phyloP scores from a whole-genome alignment of 192 early-diverging fungal genomes.

The Chytriomyces confervae region DNA sequence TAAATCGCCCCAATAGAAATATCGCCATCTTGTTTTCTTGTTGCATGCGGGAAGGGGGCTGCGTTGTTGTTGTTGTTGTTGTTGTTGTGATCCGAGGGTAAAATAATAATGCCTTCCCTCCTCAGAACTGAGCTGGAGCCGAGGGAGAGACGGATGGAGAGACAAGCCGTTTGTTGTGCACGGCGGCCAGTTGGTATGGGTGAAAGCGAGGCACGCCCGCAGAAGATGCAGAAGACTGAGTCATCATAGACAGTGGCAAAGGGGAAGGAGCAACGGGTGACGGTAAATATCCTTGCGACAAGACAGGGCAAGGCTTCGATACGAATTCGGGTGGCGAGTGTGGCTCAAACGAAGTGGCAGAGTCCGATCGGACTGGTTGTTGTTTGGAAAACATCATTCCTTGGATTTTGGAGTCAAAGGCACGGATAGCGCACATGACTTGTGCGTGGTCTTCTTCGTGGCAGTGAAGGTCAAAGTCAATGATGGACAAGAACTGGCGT shows the following conservation, averaged over 20 bases:
- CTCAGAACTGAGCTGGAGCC: not conserved
- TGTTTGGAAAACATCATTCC: not conserved
- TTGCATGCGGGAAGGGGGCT: not conserved
- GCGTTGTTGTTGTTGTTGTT: not conserved
- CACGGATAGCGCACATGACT: not conserved
- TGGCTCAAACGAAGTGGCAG: not conserved
- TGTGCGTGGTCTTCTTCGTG: not conserved
- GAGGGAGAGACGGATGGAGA: not conserved
- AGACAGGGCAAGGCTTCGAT: not conserved
- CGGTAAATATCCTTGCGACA: not conserved
- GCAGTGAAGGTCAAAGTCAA: slow-evolving; percentile 17
- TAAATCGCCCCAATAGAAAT: too few relatives aligned
- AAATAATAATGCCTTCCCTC: not conserved
- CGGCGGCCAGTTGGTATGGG: not conserved
- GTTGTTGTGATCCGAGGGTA: not conserved
- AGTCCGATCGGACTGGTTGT: not conserved
- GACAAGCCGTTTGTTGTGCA: not conserved
- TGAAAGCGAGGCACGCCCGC: not conserved
- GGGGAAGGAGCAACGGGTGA: not conserved
- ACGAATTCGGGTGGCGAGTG: not conserved
- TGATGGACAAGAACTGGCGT: slow-evolving; percentile 15
- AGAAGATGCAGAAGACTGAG: not conserved
- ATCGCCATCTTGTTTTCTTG: not conserved
- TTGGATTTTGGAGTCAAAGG: not conserved
- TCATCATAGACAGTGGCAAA: not conserved